Conservation (phyloP, 495 filamentous ascomycete species). For the Staphylotrichum tortipilum region DNA sequence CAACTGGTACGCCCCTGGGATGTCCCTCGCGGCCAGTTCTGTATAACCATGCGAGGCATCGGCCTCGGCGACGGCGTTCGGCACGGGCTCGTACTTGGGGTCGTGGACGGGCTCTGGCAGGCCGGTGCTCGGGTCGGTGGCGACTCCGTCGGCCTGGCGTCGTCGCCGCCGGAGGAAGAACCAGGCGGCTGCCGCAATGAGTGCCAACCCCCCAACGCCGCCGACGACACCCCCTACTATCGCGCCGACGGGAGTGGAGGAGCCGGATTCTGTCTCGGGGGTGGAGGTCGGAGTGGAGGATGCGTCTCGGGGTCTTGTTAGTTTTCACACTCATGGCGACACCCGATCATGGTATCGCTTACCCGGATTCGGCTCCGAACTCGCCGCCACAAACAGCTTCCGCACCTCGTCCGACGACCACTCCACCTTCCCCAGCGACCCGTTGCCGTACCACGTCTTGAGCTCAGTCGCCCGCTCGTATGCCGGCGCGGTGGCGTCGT, state of each 20-base stretch:
- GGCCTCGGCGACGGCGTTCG: no score
- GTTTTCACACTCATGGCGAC: no score
- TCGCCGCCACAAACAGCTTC: not conserved
- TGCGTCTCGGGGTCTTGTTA: no score
- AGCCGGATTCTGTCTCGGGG: not conserved
- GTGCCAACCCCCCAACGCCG: slow-evolving; percentile 1
- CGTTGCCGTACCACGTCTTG: slow-evolving; percentile 21
- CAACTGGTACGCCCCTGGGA: no score
- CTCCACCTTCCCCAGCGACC: not conserved
- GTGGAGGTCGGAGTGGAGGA: not conserved
- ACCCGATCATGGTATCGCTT: not conserved
- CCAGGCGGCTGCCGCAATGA: not conserved
- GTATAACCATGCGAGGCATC: not conserved
- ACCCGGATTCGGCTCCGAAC: not conserved
- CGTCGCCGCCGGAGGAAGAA: not conserved
- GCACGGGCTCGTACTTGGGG: no score
- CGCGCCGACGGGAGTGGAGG: slow-evolving; percentile 4
- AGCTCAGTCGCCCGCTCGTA: slow-evolving; percentile 27
- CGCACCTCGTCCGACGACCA: not conserved
- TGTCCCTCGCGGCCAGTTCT: not conserved
- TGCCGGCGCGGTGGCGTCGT: slow-evolving; percentile 27
- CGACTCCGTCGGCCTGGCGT: no score
- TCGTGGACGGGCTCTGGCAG: no score
- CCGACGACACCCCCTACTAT: slow-evolving; percentile 8
- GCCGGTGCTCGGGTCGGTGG: no score